phyloP scores from a whole-genome alignment of 108 stramenopile species.

The Chaetoceros muelleri region DNA sequence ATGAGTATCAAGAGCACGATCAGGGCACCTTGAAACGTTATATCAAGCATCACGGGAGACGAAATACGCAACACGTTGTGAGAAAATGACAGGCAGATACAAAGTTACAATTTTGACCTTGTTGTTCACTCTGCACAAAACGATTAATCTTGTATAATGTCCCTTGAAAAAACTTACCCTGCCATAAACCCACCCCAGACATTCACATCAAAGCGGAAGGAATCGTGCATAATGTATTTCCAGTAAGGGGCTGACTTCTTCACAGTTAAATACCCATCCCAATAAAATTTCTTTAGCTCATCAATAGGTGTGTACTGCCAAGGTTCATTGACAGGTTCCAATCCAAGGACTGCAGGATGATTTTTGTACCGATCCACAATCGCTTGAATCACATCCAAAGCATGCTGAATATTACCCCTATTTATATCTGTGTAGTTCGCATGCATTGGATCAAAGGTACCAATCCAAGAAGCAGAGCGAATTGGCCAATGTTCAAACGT shows the following conservation, averaged over 20 bases:
- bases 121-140: too few relatives aligned
- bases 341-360: slow-evolving; percentile 78
- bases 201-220: slow-evolving; percentile 75
- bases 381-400: slow-evolving; percentile 54
- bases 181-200: slow-evolving; percentile 91
- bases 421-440: slow-evolving; percentile 62
- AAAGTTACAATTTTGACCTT: too few relatives aligned
- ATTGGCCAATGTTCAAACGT: slow-evolving; percentile 83
- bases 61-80: too few relatives aligned
- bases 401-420: slow-evolving; percentile 64
- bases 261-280: slow-evolving; percentile 86
- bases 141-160: too few relatives aligned
- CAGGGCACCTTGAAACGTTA: slow-evolving; percentile 56
- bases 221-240: slow-evolving; percentile 94
- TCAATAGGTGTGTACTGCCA: slow-evolving; percentile 87
- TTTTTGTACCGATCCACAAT: slow-evolving; percentile 66
- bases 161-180: slow-evolving; percentile 38
- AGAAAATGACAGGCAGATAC: too few relatives aligned
- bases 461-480: slow-evolving; percentile 83
- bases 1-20: slow-evolving; percentile 84
- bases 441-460: slow-evolving; percentile 54
- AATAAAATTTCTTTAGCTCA: slow-evolving; percentile 74
- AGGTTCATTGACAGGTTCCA: slow-evolving; percentile 92
- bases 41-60: not conserved
- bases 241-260: slow-evolving; percentile 80